Conservation (phyloP, 2,329 filamentous ascomycete species). For the Venturia effusa region DNA sequence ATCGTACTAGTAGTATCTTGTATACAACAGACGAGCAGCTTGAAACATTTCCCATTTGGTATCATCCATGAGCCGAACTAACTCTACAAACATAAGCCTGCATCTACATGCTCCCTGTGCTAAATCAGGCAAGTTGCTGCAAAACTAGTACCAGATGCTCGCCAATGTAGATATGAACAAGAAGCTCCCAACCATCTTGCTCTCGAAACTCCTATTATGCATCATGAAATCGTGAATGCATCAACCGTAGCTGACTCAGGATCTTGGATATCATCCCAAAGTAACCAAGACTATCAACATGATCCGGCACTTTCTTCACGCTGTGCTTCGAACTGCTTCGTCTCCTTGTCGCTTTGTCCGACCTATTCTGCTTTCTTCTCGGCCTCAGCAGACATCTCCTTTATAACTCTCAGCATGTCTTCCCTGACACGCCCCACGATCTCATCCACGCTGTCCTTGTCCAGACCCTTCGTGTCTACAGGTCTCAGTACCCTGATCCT, state of each 20-base stretch:
- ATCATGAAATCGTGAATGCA: neutral
- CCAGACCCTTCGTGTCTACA: conserved; percentile 65
- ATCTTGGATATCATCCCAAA: neutral
- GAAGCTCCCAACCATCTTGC: neutral
- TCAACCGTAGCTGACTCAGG: neutral
- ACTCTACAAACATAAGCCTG: neutral
- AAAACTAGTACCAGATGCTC: neutral
- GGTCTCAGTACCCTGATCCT: conserved; percentile 59
- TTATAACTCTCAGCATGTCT: conserved; percentile 57
- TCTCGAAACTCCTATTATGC: neutral
- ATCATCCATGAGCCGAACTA: neutral
- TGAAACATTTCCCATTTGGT: neutral
- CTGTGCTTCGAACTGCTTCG: too few relatives aligned
- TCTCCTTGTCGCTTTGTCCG: neutral
- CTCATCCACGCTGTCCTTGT: conserved; percentile 64
- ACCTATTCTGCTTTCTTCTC: neutral
- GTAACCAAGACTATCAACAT: neutral
- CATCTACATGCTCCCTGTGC: neutral
- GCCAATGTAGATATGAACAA: neutral
- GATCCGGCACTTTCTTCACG: neutral
- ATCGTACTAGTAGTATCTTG: too few relatives aligned
- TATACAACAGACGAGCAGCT: neutral
- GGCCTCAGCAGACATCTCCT: conserved; percentile 23
- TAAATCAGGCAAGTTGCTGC: too few relatives aligned
- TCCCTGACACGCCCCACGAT: conserved; percentile 59